Percentiles rank a stretch among this genome's conserved stretches.
phyloP scores from a whole-genome alignment of 352 stramenopile species.

The Phytophthora sansomeana region DNA sequence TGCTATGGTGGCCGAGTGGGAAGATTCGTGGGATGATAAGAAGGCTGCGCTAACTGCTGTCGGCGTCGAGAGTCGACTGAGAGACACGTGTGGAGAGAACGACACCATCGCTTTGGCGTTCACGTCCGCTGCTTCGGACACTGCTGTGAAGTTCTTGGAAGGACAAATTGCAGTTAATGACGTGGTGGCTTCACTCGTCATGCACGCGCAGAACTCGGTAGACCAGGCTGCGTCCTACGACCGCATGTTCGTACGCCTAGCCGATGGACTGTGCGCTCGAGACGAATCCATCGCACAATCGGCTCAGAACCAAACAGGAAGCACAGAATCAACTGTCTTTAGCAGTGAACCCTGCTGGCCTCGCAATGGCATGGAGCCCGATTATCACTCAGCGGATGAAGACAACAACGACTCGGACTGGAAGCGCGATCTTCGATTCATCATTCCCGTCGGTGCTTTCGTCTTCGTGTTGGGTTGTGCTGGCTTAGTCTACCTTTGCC shows the following conservation, averaged over 20 bases:
- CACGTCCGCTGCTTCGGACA: constrained; percentile 25
- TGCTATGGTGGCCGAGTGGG: constrained; percentile 39
- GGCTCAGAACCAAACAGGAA: constrained; percentile 1
- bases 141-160: constrained; percentile 25
- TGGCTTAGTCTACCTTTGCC: constrained; percentile 51
- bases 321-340: constrained; percentile 30
- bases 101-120: constrained; percentile 47
- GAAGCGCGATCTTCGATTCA: constrained; percentile 36
- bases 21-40: constrained; percentile 23
- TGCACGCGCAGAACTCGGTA: constrained; percentile 20
- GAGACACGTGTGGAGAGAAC: constrained; percentile 20
- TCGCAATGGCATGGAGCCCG: neutral
- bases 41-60: constrained; percentile 19
- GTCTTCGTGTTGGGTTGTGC: constrained; percentile 56
- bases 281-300: constrained; percentile 21
- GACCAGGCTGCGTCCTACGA: constrained; percentile 14
- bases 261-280: constrained; percentile 33
- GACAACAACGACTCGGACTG: constrained; percentile 17
- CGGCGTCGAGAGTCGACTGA: constrained; percentile 24
- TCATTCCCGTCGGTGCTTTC: constrained; percentile 51
- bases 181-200: constrained; percentile 16
- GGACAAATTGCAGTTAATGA: constrained; percentile 24
- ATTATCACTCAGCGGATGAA: constrained; percentile 2
- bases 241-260: constrained; percentile 43
- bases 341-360: constrained; percentile 31